Conservation (phyloP, 208 protist genomes). For the Leishmania martiniquensis region DNA sequence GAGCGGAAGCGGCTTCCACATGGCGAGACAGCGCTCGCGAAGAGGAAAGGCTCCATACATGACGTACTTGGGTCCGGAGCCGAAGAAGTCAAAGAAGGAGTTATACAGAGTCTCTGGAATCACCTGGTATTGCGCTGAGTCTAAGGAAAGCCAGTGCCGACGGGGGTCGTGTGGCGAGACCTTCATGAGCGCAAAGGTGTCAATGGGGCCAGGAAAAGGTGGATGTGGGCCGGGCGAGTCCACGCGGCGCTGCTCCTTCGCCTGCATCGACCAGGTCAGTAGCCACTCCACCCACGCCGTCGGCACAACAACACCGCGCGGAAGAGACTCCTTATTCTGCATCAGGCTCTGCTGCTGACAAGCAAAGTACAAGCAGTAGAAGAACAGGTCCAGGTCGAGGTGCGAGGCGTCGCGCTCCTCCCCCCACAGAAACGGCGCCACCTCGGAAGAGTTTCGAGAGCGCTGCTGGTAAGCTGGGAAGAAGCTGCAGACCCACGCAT, state of each 20-base stretch:
- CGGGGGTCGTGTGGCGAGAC: constrained; percentile 37
- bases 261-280: constrained; percentile 36
- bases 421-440: constrained; percentile 43
- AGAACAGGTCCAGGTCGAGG: constrained; percentile 40
- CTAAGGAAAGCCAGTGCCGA: constrained; percentile 46
- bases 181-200: constrained; percentile 56
- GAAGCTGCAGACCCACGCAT: constrained; percentile 54
- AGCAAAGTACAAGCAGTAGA: constrained; percentile 63
- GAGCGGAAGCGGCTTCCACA: constrained; percentile 35
- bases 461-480: constrained; percentile 45
- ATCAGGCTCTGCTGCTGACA: constrained; percentile 45
- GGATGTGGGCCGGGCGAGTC: constrained; percentile 4
- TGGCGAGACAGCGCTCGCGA: constrained; percentile 26
- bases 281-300: constrained; percentile 61
- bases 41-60: constrained; percentile 53
- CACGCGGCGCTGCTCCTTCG: constrained; percentile 12
- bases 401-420: constrained; percentile 20
- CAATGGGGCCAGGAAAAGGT: constrained; percentile 57
- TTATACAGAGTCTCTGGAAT: constrained; percentile 77
- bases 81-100: constrained; percentile 57
- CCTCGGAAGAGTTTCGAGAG: constrained; percentile 22
- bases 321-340: constrained; percentile 37
- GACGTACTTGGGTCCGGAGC: constrained; percentile 65
- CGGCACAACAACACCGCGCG: constrained; percentile 58
- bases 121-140: constrained; percentile 44